phyloP scores from a whole-genome alignment of 2,329 filamentous ascomycete species.

The Botrytis medusae region DNA sequence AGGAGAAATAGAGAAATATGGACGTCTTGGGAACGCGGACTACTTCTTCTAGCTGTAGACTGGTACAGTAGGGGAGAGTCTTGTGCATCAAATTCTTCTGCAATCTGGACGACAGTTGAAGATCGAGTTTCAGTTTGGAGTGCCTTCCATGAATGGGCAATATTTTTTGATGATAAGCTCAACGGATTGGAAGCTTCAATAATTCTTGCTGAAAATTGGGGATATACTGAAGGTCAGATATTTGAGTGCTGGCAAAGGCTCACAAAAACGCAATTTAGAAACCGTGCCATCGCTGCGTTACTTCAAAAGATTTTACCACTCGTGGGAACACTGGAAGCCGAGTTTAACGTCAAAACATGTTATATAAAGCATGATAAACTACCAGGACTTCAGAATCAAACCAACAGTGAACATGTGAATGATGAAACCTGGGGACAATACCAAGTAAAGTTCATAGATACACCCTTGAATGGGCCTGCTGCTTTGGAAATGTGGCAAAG shows the following conservation, averaged over 20 bases:
- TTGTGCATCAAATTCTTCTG: fast-evolving
- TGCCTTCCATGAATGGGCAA: not conserved
- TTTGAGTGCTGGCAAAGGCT: too few species aligned
- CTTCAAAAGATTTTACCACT: not conserved
- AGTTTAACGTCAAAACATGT: not conserved
- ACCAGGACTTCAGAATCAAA: not conserved
- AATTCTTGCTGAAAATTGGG: not conserved
- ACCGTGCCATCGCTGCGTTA: not conserved
- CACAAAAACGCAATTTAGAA: fast-evolving
- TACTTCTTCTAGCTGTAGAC: not conserved
- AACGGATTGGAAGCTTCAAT: not conserved
- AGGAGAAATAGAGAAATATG: fast-evolving
- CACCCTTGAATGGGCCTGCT: too few species aligned
- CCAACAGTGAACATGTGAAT: not conserved
- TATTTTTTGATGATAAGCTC: not conserved
- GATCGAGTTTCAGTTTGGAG: not conserved
- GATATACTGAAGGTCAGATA: not conserved
- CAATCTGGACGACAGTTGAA: fast-evolving
- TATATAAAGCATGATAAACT: not conserved
- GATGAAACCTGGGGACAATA: not conserved
- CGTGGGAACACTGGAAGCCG: not conserved
- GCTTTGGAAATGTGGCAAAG: fast-evolving
- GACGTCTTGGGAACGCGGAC: not conserved
- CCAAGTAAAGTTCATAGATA: not conserved
- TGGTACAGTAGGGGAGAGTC: not conserved